Conservation (phyloP, 228 moss, liverwort and hornwort species). For the Sphagnum fallax region DNA sequence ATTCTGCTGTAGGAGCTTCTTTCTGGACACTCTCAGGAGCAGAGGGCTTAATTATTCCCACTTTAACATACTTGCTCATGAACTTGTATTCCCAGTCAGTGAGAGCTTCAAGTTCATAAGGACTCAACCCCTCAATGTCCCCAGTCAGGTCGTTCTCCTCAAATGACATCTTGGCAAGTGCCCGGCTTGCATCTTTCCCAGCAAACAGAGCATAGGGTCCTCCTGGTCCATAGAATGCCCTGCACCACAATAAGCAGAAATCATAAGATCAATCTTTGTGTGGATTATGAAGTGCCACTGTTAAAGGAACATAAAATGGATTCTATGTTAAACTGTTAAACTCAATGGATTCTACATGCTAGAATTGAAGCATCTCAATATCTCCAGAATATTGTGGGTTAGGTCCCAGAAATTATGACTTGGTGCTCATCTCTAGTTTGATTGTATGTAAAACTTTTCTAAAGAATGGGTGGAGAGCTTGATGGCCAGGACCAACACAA, state of each 20-base stretch:
- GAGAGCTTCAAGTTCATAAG: conserved; percentile 11
- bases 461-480: too few relatives aligned
- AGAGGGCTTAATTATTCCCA: conserved; percentile 1
- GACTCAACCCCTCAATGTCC: conserved; percentile 7
- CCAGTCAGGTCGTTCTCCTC: conserved; percentile 7
- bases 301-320: too few relatives aligned
- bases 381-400: too few relatives aligned
- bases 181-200: conserved; percentile 11
- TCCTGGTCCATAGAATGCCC: conserved; percentile 12
- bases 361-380: too few relatives aligned
- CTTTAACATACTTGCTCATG: conserved; percentile 14
- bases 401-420: too few relatives aligned
- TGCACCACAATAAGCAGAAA: background rate
- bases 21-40: background rate
- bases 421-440: too few relatives aligned
- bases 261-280: background rate
- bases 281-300: too few relatives aligned
- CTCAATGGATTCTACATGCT: too few relatives aligned
- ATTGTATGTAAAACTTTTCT: too few relatives aligned
- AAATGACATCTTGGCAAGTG: conserved; percentile 15
- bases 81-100: conserved; percentile 14
- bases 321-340: too few relatives aligned
- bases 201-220: conserved; percentile 10
- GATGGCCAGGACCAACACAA: too few relatives aligned
- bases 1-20: background rate